phyloP scores from a whole-genome alignment of 768 basidiomycete species.

The Symmetrospora coprosmae region DNA sequence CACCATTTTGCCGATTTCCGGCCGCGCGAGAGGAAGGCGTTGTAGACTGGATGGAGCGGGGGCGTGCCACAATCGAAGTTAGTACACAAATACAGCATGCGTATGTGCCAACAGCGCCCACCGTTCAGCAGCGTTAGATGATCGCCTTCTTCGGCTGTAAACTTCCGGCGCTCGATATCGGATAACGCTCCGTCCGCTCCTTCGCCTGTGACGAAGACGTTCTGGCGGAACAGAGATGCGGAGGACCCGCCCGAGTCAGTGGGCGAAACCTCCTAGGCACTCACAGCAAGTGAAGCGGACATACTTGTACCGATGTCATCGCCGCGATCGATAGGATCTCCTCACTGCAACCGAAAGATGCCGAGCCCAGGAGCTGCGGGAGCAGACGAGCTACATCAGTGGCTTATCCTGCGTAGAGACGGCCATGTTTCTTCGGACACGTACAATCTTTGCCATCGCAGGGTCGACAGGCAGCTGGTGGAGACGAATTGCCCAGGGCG shows the following conservation, averaged over 20 bases:
- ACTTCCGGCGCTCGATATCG: constrained; percentile 85
- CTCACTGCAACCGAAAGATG: constrained; percentile 75
- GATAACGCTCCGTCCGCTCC: constrained; percentile 71
- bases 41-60: constrained; percentile 68
- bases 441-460: constrained; percentile 82
- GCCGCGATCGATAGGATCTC: constrained; percentile 92
- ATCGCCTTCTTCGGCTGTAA: constrained; percentile 97
- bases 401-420: too few species aligned
- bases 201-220: constrained; percentile 76
- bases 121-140: constrained; percentile 89
- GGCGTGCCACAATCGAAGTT: too few species aligned
- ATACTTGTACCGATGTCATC: constrained; percentile 79
- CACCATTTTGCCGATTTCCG: constrained; percentile 80
- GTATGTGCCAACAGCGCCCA: constrained; percentile 37
- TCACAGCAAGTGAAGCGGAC: constrained; percentile 7
- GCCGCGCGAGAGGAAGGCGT: constrained; percentile 66
- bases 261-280: neutral
- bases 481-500: too few species aligned
- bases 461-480: constrained; percentile 58
- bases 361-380: constrained; percentile 64
- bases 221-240: too few species aligned
- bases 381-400: neutral
- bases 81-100: too few species aligned
- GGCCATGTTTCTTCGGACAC: too few species aligned
- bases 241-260: neutral